Evolutionary conservation across 805 yeast genomes (phyloP), one percentile per base, ranked within the genome.

Genomic region (Citeromyces matritensis): DNA sequence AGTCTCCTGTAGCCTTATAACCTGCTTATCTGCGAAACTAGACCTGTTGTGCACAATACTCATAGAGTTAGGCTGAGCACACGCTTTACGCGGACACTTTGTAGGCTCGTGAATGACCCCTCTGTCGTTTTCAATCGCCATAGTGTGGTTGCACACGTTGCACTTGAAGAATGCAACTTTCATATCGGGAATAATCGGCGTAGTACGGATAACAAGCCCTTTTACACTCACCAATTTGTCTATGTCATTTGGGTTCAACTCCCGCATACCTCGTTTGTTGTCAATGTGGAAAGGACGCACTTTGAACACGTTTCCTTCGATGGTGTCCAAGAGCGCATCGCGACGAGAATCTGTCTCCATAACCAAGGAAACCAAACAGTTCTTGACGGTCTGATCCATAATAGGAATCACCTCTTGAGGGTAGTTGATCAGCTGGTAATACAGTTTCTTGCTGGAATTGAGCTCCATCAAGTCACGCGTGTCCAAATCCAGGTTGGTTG

Each of bases 331-430:
- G 30, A 60, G 51, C 26, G 51, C 50, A 38, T 77, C 86, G 34
- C 49, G 47, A 15, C 57, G 51, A 9, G 51, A 43, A 43, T 63
- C 53, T 39, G 76, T 84, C 15, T 26, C 29, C 36, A 73, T 57
- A 13, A 74, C 73, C 12, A 81, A 49, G 9, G 83, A 74, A 15
- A 84, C 76, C 72, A 91, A 72, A 44, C 85, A 77, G 49, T 88
- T 95, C 49, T 84, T 85, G 35, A 86, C 68, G 4, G 95, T 76
- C 47, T 86, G 95, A 63, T 91, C 98, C 96, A 91, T 86, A 43
- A 91, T 83, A 8, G 98, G 96, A 34, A 91, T 75, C 25, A 91
- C 83, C 61, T 91, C 98, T 51, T 86, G 96, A 1, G 98, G 98
- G 49, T 86, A 91, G 47, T 84, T 81, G 40, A 84, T 69, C 40